Base-by-base conservation (phyloP, 2,329 filamentous ascomycete species). In the Claviceps maximensis region DNA sequence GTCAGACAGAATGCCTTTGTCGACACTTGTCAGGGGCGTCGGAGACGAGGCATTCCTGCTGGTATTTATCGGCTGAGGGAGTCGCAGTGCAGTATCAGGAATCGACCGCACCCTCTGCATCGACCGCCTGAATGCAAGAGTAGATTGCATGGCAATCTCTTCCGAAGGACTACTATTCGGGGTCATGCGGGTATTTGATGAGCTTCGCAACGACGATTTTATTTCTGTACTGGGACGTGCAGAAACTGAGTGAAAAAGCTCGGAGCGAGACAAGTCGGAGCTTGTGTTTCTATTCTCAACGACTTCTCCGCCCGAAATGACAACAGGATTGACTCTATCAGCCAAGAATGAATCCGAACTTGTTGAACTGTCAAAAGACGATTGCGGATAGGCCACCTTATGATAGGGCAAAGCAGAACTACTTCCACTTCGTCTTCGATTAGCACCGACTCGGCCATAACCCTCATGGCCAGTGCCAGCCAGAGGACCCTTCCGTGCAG, bases 401-500 rank as follows among this genome's bases (percentile, higher is more conserved):
- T 71, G n/a, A n/a, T n/a, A 72, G 2, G 67, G 64, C 25, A 71
- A 59, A 55, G 73, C 78, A 8, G 74, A 69, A 21, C 74, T 70
- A 60, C 79, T 83, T 55, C 77, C 79, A 61, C 82, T 88, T 52
- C 84, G 78, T 31, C 84, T 78, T 54, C 82, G 78, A 31, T 72
- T 61, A 5, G 75, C 71, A 2, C 82, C 81, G 53, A 87, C 73
- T 53, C 78, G 78, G 0, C 85, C 85, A 61, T 91, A 90, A 1
- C 86, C 86, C 70, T 97, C 91, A 62, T 97, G 89, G 0, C 91
- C 91, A 40, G 91, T 97, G n/a, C 91, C 91, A 42, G 91, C 91
- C 17, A 79, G 81, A 23, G 91, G 91, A 0, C 91, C 90, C 67
- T 89, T 91, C 29, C 53, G 47, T 23, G 86, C 78, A 25, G 72